Evolutionary conservation across 768 basidiomycete species (phyloP), one percentile per base, ranked within the genome.

Genomic region (Suillus tomentosus): DNA sequence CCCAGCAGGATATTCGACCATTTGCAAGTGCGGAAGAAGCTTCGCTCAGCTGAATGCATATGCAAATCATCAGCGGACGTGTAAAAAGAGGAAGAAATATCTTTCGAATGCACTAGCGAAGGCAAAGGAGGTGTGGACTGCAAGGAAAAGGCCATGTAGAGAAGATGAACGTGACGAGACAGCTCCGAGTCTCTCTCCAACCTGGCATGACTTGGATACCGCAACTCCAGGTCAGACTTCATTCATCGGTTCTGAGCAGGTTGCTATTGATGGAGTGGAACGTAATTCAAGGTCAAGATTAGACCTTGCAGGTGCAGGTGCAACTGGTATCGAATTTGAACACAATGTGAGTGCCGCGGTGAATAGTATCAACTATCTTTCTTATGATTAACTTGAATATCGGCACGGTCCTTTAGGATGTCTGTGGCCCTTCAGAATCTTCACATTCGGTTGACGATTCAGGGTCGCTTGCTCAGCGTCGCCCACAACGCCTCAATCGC

Each of bases 31-130:
- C 19, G 53, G 64, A 37, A 27, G 60, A 37, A 15, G 39, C 11
- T 65, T 65, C 14, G 5, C 60, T 31, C 39, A 51, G 4, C 22
- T 65, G 5, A 31, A 47, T 14, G 53, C 43, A 42, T 62, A 56
- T 22, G 47, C 24, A 14, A 53, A 55, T 11, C 64, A 65, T 40
- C 36, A 56, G 48, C 5, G 43, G 4, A 36, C 13, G 1, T 65
- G 60, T 31, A 40, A 22, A 40, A 62, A 61, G 53, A 43, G 53
- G 48, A 62, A 65, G 60, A 65, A 65, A 53, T 14, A 61, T 15
- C 64, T 64, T 39, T 60, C 51, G 11, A 40, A 42, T 43, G 62
- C 31, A 22, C 47, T 64, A 40, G 22, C 45, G 2, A 64, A 60
- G 48, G 58, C 63, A 2, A 64, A 64, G 27, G 62, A 64, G 8